These are phyloP conservation scores for Gentiana macrophylla DNA, from an alignment of 257 asterid genomes.

Conservation along the genomic window DNA sequence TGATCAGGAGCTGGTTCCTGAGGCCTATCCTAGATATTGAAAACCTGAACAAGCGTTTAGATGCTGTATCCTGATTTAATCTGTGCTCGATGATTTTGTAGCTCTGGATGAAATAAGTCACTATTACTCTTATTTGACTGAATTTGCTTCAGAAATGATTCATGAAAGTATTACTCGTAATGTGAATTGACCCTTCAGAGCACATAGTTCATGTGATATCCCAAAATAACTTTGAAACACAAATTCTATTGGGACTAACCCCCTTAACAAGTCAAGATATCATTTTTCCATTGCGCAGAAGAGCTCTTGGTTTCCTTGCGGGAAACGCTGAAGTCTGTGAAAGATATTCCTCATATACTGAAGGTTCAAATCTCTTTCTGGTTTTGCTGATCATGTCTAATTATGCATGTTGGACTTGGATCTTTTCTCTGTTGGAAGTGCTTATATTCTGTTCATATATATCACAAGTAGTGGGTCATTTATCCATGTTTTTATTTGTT, in stretches of 20 bases:
- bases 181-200: background rate
- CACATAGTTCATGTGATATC: background rate
- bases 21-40: constrained; percentile 89
- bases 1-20: constrained; percentile 85
- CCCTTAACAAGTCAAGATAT: constrained; percentile 59
- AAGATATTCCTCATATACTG: constrained; percentile 80
- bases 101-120: background rate
- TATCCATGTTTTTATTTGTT: too few species aligned
- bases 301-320: constrained; percentile 73
- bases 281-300: constrained; percentile 75
- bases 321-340: constrained; percentile 82
- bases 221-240: background rate
- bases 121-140: background rate
- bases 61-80: constrained; percentile 69
- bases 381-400: constrained; percentile 3
- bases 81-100: background rate
- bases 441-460: too few species aligned
- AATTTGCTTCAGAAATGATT: background rate
- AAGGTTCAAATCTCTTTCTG: constrained; percentile 44
- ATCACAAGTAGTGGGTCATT: too few species aligned
- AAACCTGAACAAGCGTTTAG: constrained; percentile 71
- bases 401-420: too few species aligned
- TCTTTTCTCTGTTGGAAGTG: too few species aligned
- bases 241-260: constrained; percentile 4
- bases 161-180: background rate